A percentile compares a stretch with the other conserved stretches of the same genome.
Conservation (phyloP, 148 eudicot genomes). For the Amaranthus hypochondriacus region DNA sequence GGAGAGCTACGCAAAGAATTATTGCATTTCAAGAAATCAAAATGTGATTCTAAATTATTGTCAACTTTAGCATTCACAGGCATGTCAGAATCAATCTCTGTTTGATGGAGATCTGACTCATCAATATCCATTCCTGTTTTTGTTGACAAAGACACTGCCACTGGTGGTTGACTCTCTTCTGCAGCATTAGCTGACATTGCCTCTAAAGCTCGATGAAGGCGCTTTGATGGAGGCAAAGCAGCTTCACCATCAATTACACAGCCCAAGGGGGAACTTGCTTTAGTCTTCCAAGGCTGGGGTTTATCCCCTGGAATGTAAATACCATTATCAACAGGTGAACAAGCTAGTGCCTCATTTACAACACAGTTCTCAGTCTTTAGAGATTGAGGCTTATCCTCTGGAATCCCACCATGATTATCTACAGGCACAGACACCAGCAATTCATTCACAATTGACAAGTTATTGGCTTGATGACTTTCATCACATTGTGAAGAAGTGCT, state of each 20-base stretch:
- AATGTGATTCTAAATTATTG: too few species aligned
- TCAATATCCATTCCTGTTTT: too few species aligned
- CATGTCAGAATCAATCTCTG: too few species aligned
- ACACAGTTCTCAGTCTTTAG: slow-evolving; percentile 26
- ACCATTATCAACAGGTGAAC: slow-evolving; percentile 28
- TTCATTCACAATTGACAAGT: slow-evolving; percentile 22
- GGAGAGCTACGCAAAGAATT: too few species aligned
- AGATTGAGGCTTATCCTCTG: slow-evolving; percentile 32
- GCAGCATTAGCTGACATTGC: slow-evolving; percentile 99
- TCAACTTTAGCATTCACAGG: too few species aligned
- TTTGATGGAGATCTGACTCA: too few species aligned
- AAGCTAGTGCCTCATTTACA: slow-evolving; percentile 15
- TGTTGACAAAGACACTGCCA: slow-evolving; percentile 19
- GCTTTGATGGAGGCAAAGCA: slow-evolving; percentile 95
- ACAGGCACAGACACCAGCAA: slow-evolving; percentile 16
- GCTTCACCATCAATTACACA: slow-evolving; percentile 78
- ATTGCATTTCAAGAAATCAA: too few species aligned
- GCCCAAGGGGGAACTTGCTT: slow-evolving; percentile 35
- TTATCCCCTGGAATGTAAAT: slow-evolving; percentile 31
- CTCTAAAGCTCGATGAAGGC: slow-evolving; percentile 92
- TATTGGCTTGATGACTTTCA: slow-evolving; percentile 26
- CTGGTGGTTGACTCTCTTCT: slow-evolving; percentile 44
- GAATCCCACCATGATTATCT: slow-evolving; percentile 24
- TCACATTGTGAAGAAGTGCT: slow-evolving; percentile 28
- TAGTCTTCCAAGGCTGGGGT: slow-evolving; percentile 38